Conservation (phyloP, 768 basidiomycete genomes). For the Russula dissimulans region DNA sequence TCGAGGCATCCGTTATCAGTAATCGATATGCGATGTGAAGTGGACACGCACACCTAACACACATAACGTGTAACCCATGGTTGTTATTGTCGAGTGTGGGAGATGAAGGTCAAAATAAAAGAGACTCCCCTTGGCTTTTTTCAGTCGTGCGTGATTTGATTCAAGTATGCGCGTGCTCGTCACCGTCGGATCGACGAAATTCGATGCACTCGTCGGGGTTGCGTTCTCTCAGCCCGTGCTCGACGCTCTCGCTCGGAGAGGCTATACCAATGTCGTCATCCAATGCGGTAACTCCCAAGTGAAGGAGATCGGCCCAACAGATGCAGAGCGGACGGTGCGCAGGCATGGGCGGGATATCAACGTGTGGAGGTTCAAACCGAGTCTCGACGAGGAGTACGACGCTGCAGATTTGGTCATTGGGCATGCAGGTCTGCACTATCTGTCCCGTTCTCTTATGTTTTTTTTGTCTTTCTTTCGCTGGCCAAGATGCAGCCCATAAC, state of each 20-base stretch:
- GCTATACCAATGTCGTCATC: slow-evolving; percentile 54
- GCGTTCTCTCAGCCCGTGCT: slow-evolving; percentile 53
- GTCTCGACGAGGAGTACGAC: slow-evolving; percentile 55
- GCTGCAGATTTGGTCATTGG: slow-evolving; percentile 76
- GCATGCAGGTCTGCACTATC: slow-evolving; percentile 68
- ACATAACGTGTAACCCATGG: slow-evolving; percentile 92
- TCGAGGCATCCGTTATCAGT: slow-evolving; percentile 13
- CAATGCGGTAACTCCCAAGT: slow-evolving; percentile 72
- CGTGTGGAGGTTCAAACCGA: slow-evolving; percentile 65
- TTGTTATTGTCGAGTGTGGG: slow-evolving; percentile 3
- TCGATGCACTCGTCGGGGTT: slow-evolving; percentile 61
- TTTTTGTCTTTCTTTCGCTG: background rate
- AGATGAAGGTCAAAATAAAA: background rate
- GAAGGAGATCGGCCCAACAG: slow-evolving; percentile 24
- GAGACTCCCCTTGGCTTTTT: background rate
- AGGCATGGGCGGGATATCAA: slow-evolving; percentile 45
- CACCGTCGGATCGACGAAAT: slow-evolving; percentile 86
- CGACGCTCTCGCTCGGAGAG: slow-evolving; percentile 39
- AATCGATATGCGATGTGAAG: slow-evolving; percentile 7
- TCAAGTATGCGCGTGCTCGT: slow-evolving; percentile 44
- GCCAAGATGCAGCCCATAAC: background rate
- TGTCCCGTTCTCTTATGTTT: background rate
- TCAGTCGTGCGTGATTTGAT: background rate
- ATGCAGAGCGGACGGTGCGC: slow-evolving; percentile 16
- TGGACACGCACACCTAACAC: slow-evolving; percentile 49